phyloP scores from a whole-genome alignment of 176 grass and related monocot genomes.

The Urochloa ruziziensis region DNA sequence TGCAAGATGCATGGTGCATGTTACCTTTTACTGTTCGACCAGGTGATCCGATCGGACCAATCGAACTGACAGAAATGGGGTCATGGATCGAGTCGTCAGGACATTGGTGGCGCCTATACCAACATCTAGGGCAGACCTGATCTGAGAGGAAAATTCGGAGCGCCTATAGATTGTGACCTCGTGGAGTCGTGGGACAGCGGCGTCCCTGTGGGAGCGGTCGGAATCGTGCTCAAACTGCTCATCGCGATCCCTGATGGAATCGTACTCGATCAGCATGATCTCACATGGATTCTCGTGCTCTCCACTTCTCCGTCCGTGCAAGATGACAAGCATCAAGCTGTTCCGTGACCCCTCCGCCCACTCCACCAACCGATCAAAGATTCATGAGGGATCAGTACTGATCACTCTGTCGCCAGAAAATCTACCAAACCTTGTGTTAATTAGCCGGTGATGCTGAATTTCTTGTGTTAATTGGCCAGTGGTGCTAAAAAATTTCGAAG shows the following conservation, averaged over 20 bases:
- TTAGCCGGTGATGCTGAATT: background rate
- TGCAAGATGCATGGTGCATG: background rate
- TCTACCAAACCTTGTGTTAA: too few species aligned
- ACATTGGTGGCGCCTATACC: background rate
- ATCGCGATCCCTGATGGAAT: background rate
- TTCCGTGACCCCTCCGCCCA: background rate
- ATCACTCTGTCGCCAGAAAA: background rate
- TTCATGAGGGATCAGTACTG: background rate
- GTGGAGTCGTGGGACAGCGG: background rate
- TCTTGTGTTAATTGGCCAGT: background rate
- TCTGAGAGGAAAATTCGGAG: too few species aligned
- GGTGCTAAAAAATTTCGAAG: background rate
- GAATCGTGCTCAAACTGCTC: background rate
- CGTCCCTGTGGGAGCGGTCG: too few species aligned
- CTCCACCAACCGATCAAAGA: background rate
- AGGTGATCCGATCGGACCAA: background rate
- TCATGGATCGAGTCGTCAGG: background rate
- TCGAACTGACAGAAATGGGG: background rate
- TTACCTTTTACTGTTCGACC: background rate
- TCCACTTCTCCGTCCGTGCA: background rate
- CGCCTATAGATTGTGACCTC: background rate
- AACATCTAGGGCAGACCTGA: background rate
- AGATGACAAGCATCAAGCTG: background rate
- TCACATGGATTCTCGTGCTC: background rate
- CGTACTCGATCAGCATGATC: background rate